phyloP scores from a whole-genome alignment of 345 rosid genomes.

The Murraya koenigii region DNA sequence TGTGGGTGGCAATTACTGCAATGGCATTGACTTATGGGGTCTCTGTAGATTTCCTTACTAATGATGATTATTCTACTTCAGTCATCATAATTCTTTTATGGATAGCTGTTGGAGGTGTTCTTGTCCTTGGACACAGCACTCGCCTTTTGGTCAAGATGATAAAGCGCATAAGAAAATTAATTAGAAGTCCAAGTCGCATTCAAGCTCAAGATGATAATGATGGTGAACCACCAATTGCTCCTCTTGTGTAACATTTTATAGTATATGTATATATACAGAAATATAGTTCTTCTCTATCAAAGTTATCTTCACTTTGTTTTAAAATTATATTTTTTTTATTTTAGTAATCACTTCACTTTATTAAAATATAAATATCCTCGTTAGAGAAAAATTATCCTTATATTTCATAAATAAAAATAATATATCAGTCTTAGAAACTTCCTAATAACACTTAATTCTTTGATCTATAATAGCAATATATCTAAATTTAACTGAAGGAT shows the following conservation, averaged over 20 bases:
- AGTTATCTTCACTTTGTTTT: too few species aligned
- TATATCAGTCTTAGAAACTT: too few species aligned
- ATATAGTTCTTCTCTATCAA: too few species aligned
- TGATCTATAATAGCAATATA: too few species aligned
- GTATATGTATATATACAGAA: too few species aligned
- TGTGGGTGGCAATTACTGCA: constrained; percentile 10
- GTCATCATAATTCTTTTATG: neutral
- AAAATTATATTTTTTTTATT: too few species aligned
- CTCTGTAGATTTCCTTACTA: neutral
- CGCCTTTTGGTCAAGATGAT: neutral
- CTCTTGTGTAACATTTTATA: neutral
- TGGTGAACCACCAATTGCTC: neutral
- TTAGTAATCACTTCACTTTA: too few species aligned
- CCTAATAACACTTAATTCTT: too few species aligned
- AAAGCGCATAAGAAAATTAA: neutral
- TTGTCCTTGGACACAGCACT: neutral
- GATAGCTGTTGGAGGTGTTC: neutral
- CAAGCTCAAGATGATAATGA: neutral
- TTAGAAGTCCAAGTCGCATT: neutral
- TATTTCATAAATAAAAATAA: too few species aligned
- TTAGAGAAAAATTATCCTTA: too few species aligned
- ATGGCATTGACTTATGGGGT: neutral
- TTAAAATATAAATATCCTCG: too few species aligned
- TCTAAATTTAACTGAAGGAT: too few species aligned
- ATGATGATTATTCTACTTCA: accelerated